Evolutionary conservation across 2,329 filamentous ascomycete genomes (phyloP).

Genomic region (Nannizzia gypsea): DNA sequence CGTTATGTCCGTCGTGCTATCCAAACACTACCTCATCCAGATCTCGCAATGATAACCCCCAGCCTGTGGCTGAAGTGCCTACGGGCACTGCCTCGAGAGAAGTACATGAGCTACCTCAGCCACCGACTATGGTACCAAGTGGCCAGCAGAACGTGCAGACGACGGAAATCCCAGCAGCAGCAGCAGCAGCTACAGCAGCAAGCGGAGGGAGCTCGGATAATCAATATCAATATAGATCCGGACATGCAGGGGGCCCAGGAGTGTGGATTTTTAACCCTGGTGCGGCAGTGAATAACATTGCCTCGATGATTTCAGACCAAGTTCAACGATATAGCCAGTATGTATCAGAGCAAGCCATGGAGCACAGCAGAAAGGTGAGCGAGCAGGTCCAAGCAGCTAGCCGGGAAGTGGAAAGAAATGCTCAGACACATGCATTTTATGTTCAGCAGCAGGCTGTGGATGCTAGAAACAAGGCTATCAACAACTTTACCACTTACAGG

Average conservation of each 20-base stretch:
- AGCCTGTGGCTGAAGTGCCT: background rate
- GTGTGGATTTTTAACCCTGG: background rate
- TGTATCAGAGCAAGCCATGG: constrained; percentile 25
- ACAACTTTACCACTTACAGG: background rate
- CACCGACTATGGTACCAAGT: no score
- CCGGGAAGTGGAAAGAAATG: constrained; percentile 29
- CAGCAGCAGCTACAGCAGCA: background rate
- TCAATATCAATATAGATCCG: background rate
- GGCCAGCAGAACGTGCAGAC: background rate
- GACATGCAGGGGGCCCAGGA: background rate
- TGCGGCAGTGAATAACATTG: constrained; percentile 17
- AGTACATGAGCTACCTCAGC: background rate
- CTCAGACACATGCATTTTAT: constrained; percentile 27
- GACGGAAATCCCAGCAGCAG: background rate
- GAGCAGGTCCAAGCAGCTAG: constrained; percentile 27
- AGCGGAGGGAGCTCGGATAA: background rate
- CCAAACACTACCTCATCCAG: constrained; percentile 24
- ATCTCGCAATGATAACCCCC: background rate
- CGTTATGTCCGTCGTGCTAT: constrained; percentile 31
- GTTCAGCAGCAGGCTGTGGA: constrained; percentile 20
- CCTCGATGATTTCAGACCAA: constrained; percentile 25
- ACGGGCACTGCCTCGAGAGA: background rate
- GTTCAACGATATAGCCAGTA: constrained; percentile 32
- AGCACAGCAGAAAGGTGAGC: constrained; percentile 25
- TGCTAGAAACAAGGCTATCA: background rate